Percentiles rank a stretch among this genome's conserved stretches.
These are phyloP conservation scores for Globisporangium cystogenes DNA, from an alignment of 352 stramenopile genomes.

Conservation along the genomic window DNA sequence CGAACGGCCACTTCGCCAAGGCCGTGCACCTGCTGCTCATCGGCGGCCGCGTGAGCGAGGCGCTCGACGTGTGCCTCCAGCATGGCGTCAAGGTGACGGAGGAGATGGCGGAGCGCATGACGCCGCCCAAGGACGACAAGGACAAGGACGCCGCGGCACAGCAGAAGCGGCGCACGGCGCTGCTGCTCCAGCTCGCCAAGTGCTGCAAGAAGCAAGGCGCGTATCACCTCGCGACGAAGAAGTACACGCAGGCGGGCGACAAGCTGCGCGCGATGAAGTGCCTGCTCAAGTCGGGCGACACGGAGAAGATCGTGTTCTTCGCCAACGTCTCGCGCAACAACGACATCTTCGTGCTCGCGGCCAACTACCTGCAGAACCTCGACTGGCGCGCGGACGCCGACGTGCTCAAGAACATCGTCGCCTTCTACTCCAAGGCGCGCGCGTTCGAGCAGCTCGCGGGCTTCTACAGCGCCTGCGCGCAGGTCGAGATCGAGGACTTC, in stretches of 20 bases:
- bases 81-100: slow-evolving; percentile 89
- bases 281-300: slow-evolving; percentile 93
- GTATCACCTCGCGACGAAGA: slow-evolving; percentile 93
- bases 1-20: slow-evolving; percentile 89
- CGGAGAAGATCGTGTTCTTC: slow-evolving; percentile 94
- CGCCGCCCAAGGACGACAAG: slow-evolving; percentile 74
- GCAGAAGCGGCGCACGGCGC: slow-evolving; percentile 61
- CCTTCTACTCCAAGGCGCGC: slow-evolving; percentile 94
- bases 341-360: slow-evolving; percentile 94
- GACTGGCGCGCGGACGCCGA: slow-evolving; percentile 90
- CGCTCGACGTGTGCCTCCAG: slow-evolving; percentile 88
- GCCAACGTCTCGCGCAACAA: slow-evolving; percentile 88
- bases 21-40: slow-evolving; percentile 88
- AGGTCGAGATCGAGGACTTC: slow-evolving; percentile 93
- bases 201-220: slow-evolving; percentile 90
- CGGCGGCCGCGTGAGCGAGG: slow-evolving; percentile 58
- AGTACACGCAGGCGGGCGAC: slow-evolving; percentile 93
- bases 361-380: slow-evolving; percentile 95
- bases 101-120: slow-evolving; percentile 92
- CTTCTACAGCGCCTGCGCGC: slow-evolving; percentile 91
- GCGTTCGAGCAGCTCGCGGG: slow-evolving; percentile 86
- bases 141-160: slow-evolving; percentile 29
- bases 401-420: slow-evolving; percentile 92
- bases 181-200: slow-evolving; percentile 90
- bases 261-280: slow-evolving; percentile 94